Evolutionary conservation across 805 yeast species (phyloP).

Genomic region (Wickerhamomyces canadensis): DNA sequence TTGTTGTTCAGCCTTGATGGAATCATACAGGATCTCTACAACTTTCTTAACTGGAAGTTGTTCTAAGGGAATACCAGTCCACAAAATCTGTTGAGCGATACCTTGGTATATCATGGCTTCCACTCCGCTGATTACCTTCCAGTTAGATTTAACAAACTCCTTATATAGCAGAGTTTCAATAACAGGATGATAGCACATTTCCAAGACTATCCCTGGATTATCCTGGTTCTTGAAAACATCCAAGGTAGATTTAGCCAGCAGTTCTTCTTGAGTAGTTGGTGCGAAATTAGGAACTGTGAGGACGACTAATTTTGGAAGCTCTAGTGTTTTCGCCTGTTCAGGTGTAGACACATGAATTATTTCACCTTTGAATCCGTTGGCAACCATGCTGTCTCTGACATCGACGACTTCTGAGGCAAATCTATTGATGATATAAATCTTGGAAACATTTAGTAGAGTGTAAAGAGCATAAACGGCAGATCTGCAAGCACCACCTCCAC

Average conservation of each 20-base stretch:
- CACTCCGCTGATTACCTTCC: constrained; percentile 23
- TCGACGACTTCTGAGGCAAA: constrained; percentile 17
- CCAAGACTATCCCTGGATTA: constrained; percentile 19
- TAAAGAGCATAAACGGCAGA: constrained; percentile 21
- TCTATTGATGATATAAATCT: constrained; percentile 22
- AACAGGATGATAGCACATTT: constrained; percentile 23
- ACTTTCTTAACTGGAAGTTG: constrained; percentile 17
- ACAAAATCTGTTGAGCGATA: constrained; percentile 20
- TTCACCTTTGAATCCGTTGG: constrained; percentile 21
- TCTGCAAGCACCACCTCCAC: constrained; percentile 26
- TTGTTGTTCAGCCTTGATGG: constrained; percentile 2
- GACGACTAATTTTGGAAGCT: constrained; percentile 15
- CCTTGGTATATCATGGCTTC: constrained; percentile 25
- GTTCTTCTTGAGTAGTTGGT: constrained; percentile 14
- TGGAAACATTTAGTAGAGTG: constrained; percentile 19
- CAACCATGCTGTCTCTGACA: constrained; percentile 13
- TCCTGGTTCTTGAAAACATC: constrained; percentile 15
- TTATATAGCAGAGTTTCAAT: constrained; percentile 16
- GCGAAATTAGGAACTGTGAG: constrained; percentile 22
- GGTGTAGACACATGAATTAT: constrained; percentile 20
- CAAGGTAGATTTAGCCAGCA: constrained; percentile 17
- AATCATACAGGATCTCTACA: constrained; percentile 4
- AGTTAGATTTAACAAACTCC: constrained; percentile 11
- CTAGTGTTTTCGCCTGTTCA: constrained; percentile 14
- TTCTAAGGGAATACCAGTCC: constrained; percentile 19